phyloP scores from a whole-genome alignment of 176 grass and related monocot genomes.

The Rhynchospora tenuis region DNA sequence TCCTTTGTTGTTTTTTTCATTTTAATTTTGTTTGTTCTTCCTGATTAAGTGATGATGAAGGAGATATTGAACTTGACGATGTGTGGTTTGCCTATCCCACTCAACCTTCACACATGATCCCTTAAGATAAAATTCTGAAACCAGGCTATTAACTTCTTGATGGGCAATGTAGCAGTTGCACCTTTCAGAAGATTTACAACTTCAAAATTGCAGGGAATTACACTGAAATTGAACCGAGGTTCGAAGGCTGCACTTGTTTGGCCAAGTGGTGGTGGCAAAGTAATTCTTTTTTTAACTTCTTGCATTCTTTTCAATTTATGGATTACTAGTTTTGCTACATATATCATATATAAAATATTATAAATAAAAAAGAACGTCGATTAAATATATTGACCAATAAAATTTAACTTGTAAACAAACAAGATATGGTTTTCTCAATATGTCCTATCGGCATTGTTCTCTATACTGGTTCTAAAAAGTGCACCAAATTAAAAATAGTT shows the following conservation, averaged over 20 bases:
- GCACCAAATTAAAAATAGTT: too few species aligned
- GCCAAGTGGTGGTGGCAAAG: slow-evolving; percentile 96
- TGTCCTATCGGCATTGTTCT: too few species aligned
- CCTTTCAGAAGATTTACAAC: neutral
- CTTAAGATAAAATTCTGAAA: slow-evolving; percentile 63
- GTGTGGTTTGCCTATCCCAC: slow-evolving; percentile 99
- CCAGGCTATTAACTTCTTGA: neutral
- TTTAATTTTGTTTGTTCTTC: slow-evolving; percentile 20
- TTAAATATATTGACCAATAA: too few species aligned
- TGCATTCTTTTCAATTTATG: slow-evolving; percentile 2
- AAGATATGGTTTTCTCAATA: too few species aligned
- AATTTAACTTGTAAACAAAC: too few species aligned
- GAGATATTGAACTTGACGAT: slow-evolving; percentile 85
- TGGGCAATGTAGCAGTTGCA: neutral
- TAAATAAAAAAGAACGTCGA: neutral
- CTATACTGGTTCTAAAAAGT: too few species aligned
- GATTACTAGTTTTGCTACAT: neutral
- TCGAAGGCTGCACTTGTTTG: slow-evolving; percentile 96
- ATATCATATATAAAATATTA: slow-evolving; percentile 5
- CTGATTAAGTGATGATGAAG: slow-evolving; percentile 57
- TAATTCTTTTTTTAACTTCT: slow-evolving; percentile 18
- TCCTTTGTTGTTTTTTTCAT: slow-evolving; percentile 11
- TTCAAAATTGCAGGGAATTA: slow-evolving; percentile 58
- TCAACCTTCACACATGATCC: slow-evolving; percentile 92
- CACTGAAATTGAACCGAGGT: slow-evolving; percentile 76